Percentiles rank a stretch among this genome's conserved stretches.
These are phyloP conservation scores for Cardamine occulta DNA, from an alignment of 345 rosid genomes.

Conservation along the genomic window DNA sequence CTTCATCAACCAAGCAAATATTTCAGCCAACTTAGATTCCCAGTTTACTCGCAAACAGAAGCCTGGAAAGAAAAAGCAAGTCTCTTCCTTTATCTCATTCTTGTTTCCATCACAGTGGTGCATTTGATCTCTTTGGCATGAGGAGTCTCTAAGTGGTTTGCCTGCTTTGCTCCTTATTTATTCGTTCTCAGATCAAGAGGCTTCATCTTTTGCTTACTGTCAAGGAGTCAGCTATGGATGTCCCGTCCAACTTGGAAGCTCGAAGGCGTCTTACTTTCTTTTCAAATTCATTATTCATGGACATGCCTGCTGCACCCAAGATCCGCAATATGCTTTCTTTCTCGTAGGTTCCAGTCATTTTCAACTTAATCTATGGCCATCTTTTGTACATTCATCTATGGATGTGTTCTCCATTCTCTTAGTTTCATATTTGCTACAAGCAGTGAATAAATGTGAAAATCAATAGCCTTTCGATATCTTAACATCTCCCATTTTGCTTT, in stretches of 20 bases:
- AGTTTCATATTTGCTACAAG: slow-evolving; percentile 6
- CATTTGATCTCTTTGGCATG: slow-evolving; percentile 15
- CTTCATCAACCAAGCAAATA: slow-evolving; percentile 54
- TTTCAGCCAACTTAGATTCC: slow-evolving; percentile 54
- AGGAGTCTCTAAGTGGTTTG: slow-evolving; percentile 18
- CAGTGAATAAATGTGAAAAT: background rate
- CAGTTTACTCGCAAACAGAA: slow-evolving; percentile 51
- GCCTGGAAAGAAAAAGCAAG: slow-evolving; percentile 64
- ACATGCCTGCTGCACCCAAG: slow-evolving; percentile 70
- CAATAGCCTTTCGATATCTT: background rate
- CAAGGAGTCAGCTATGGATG: slow-evolving; percentile 74
- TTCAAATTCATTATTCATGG: slow-evolving; percentile 72
- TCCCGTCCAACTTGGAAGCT: slow-evolving; percentile 72
- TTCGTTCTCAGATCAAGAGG: slow-evolving; percentile 53
- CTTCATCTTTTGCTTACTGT: slow-evolving; percentile 64
- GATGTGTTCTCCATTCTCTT: background rate
- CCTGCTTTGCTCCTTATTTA: slow-evolving; percentile 20
- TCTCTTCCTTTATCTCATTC: slow-evolving; percentile 21
- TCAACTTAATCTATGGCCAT: slow-evolving; percentile 21
- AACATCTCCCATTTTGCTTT: slow-evolving; percentile 20
- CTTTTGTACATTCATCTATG: slow-evolving; percentile 26
- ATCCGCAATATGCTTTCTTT: slow-evolving; percentile 70
- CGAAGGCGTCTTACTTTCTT: slow-evolving; percentile 71
- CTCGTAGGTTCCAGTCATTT: slow-evolving; percentile 49
- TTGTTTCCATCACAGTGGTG: slow-evolving; percentile 21